A percentile compares a stretch with the other conserved stretches of the same genome.
phyloP scores from a whole-genome alignment of 129 eudicot species.

The carrot (Daucus carota) region DH1_v3.0 NC_030383.2:56804501-56805000 shows the following conservation, averaged over 20 bases:
- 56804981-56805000: constrained; percentile 26
- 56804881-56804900: no score
- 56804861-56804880: no score
- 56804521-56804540: background rate
- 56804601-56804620: background rate
- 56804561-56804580: background rate
- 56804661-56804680: background rate
- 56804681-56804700: background rate
- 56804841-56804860: no score
- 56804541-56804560: background rate
- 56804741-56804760: background rate
- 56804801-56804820: background rate
- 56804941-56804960: no score
- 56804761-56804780: background rate
- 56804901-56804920: no score
- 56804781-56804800: background rate
- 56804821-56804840: background rate
- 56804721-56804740: background rate
- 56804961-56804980: constrained; percentile 32
- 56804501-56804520: background rate
- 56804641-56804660: background rate
- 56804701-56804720: background rate
- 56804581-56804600: background rate
- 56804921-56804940: no score
- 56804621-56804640: background rate